phyloP scores from a whole-genome alignment of 306 rosid species.

The Lathyrus tuberosus region DNA sequence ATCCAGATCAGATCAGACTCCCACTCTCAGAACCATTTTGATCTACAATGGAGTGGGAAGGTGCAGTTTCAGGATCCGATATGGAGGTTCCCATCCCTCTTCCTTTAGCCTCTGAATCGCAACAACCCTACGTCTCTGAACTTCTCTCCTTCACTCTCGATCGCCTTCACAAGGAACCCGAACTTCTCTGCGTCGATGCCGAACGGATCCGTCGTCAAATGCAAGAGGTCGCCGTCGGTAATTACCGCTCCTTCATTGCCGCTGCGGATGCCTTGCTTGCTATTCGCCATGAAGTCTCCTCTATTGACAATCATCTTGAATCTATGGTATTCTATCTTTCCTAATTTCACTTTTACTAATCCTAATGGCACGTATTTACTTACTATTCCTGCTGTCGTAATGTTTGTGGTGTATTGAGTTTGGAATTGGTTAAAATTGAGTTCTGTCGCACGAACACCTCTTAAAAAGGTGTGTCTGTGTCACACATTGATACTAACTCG shows the following conservation, averaged over 20 bases:
- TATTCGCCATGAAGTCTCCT: constrained; percentile 77
- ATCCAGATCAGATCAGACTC: not conserved
- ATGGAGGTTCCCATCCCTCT: constrained; percentile 60
- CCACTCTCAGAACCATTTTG: not conserved
- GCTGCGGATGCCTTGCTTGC: constrained; percentile 90
- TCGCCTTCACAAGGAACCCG: constrained; percentile 99
- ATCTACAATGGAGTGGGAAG: constrained; percentile 30
- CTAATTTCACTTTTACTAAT: not conserved
- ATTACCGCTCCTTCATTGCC: constrained; percentile 86
- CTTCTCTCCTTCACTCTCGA: constrained; percentile 96
- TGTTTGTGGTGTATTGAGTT: constrained; percentile 31
- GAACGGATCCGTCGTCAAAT: constrained; percentile 97
- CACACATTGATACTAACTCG: no score
- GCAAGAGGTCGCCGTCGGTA: constrained; percentile 96
- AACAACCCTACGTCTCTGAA: constrained; percentile 96
- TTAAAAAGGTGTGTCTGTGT: no score
- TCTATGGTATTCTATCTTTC: constrained; percentile 34
- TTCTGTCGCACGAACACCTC: no score
- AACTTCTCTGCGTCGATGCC: constrained; percentile 95
- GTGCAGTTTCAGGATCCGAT: constrained; percentile 51
- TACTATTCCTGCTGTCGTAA: no score
- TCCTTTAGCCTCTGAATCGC: constrained; percentile 80
- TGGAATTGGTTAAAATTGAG: not conserved
- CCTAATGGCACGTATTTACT: no score
- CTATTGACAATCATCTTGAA: constrained; percentile 47